Evolutionary conservation across 192 early-diverging fungal genomes (phyloP).

Genomic region (Coemansia sp.): DNA sequence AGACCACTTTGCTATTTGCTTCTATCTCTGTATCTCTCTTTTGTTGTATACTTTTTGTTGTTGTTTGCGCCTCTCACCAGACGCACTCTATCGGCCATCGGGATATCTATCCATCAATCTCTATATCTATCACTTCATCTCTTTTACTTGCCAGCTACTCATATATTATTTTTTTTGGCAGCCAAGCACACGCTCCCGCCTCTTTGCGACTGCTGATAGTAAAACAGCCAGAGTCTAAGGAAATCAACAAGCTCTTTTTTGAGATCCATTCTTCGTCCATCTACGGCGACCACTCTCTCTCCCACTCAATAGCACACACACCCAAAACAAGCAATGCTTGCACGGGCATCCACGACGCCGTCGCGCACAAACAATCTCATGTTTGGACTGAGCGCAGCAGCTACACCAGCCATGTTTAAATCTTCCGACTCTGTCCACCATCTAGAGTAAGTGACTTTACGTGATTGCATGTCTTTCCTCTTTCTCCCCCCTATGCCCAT

Average conservation of each 20-base stretch:
- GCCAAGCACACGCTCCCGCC: not conserved
- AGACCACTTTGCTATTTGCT: not conserved
- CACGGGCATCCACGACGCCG: conserved; percentile 6
- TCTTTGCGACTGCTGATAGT: not conserved
- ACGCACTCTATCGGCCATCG: conserved; percentile 2
- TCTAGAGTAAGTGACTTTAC: not conserved
- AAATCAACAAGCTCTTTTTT: not conserved
- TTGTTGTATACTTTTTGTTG: not conserved
- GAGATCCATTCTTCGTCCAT: not conserved
- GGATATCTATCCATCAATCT: not conserved
- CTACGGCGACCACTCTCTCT: not conserved
- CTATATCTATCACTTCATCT: not conserved
- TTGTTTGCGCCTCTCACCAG: conserved; percentile 3
- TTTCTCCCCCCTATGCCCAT: not conserved
- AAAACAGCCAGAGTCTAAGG: not conserved
- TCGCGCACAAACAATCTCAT: conserved; percentile 6
- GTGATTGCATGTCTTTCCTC: not conserved
- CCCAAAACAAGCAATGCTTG: conserved; percentile 7
- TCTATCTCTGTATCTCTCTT: not conserved
- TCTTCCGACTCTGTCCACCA: not conserved
- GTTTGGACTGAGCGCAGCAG: conserved; percentile 4
- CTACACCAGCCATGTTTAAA: conserved; percentile 1
- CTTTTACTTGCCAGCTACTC: too few species aligned
- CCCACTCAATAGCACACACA: conserved; percentile 1
- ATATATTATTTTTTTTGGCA: not conserved